Conservation (phyloP, 73 alveolate genomes). For the Paraurostyla sp. region DNA sequence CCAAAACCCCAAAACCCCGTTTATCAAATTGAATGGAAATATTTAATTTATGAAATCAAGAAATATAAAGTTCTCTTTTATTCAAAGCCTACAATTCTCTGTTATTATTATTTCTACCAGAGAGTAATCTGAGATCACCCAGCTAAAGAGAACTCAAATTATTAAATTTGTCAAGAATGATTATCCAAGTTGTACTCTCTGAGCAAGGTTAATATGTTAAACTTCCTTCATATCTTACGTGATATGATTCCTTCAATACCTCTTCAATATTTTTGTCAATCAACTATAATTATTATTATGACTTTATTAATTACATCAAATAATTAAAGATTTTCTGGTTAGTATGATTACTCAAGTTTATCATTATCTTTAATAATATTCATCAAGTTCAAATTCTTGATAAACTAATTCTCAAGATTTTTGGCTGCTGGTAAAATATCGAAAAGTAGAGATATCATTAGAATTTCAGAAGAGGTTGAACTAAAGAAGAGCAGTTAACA, state of each 20-base stretch:
- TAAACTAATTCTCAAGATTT: background rate
- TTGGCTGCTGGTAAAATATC: background rate
- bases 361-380: background rate
- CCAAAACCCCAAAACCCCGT: too few relatives aligned
- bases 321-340: background rate
- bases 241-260: background rate
- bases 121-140: background rate
- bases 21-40: too few relatives aligned
- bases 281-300: background rate
- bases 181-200: conserved; percentile 85
- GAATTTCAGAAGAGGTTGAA: background rate
- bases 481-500: background rate
- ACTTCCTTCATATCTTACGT: conserved; percentile 83
- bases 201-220: conserved; percentile 91
- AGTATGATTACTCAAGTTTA: background rate
- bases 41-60: background rate
- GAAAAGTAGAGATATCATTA: background rate
- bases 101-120: background rate
- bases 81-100: background rate
- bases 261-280: background rate
- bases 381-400: background rate
- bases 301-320: background rate
- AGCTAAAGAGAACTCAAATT: background rate
- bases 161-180: conserved; percentile 52
- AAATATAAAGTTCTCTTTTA: background rate